A percentile compares a stretch with the other conserved stretches of the same genome.
phyloP scores from a whole-genome alignment of 2,329 filamentous ascomycete genomes.

The Blumeria graminis region DNA sequence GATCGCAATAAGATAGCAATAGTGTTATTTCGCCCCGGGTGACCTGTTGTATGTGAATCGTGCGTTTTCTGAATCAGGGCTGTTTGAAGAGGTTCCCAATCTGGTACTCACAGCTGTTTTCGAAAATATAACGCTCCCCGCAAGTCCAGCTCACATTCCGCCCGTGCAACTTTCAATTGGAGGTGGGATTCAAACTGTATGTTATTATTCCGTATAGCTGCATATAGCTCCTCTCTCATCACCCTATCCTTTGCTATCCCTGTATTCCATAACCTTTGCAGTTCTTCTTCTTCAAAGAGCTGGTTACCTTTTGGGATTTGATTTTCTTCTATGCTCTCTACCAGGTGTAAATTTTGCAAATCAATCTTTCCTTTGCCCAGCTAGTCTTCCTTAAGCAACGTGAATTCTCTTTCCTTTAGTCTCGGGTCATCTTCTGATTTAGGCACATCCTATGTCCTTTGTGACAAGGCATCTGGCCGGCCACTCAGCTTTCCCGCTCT shows the following conservation, averaged over 20 bases:
- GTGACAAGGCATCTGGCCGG: no score
- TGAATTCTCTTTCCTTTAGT: no score
- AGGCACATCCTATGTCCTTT: no score
- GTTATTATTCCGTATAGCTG: not conserved
- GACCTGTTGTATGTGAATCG: not conserved
- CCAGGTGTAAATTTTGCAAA: no score
- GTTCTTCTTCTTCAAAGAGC: not conserved
- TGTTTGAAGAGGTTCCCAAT: not conserved
- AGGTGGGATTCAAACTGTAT: not conserved
- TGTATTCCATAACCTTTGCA: not conserved
- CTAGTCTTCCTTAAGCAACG: no score
- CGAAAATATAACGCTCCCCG: not conserved
- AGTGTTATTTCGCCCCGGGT: not conserved
- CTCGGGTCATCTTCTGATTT: no score
- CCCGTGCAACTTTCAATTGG: not conserved
- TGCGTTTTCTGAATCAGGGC: not conserved
- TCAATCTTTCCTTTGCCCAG: no score
- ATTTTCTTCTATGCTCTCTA: no score
- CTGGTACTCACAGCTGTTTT: not conserved
- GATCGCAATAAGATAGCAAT: not conserved
- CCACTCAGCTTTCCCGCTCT: no score
- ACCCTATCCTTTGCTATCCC: not conserved
- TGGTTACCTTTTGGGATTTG: not conserved
- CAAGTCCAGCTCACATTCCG: not conserved
- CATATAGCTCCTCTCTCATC: not conserved